Percentiles rank a stretch among this genome's conserved stretches.
Evolutionary conservation across 2,329 filamentous ascomycete species (phyloP).

Genomic region (Neofusicoccum kwambonambiense): DNA sequence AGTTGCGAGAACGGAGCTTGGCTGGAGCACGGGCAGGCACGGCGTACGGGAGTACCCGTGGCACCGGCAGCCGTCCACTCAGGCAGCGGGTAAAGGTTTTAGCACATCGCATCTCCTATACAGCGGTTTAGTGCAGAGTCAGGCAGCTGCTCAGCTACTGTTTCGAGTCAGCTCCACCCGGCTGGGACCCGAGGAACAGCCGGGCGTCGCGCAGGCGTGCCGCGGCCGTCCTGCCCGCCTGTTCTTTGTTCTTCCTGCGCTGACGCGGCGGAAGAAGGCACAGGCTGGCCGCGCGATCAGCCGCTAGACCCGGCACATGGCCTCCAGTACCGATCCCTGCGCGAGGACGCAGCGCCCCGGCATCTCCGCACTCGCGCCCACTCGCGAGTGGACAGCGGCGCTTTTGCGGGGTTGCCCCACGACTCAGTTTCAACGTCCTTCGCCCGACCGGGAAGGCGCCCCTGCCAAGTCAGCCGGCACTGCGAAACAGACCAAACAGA

Average conservation of each 20-base stretch:
- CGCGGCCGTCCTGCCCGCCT: neutral
- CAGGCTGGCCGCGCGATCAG: neutral
- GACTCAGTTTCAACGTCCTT: constrained; percentile 5
- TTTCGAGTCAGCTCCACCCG: neutral
- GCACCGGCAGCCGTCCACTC: too few species aligned
- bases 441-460: neutral
- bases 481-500: neutral
- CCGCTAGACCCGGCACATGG: neutral
- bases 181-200: neutral
- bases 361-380: neutral
- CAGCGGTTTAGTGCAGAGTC: neutral
- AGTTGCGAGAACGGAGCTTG: neutral
- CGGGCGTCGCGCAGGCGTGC: neutral
- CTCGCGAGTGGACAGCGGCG: neutral
- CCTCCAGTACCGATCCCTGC: neutral
- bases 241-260: neutral
- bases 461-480: neutral
- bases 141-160: neutral
- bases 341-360: neutral
- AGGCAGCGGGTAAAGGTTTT: neutral
- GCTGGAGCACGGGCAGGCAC: too few species aligned
- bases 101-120: neutral
- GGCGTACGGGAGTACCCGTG: too few species aligned
- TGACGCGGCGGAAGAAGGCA: neutral
- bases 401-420: constrained; percentile 12